phyloP scores from a whole-genome alignment of 768 basidiomycete genomes.

The Leccinum longicurvipes region DNA sequence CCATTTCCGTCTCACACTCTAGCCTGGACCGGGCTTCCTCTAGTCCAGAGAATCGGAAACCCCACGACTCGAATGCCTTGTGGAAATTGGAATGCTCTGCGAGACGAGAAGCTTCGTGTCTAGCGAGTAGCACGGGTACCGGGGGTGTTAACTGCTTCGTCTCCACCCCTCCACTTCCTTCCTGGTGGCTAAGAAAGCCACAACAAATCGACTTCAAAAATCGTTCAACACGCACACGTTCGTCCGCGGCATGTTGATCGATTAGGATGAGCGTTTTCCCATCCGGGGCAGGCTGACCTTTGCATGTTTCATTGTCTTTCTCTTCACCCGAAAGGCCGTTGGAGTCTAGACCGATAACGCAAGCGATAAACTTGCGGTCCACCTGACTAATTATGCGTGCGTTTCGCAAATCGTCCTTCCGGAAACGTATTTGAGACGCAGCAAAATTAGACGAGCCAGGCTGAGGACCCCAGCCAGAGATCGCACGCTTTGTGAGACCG shows the following conservation, averaged over 20 bases:
- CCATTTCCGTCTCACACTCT: conserved; percentile 15
- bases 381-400: conserved; percentile 78
- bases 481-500: conserved; percentile 4
- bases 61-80: conserved; percentile 63
- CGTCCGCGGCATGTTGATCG: conserved; percentile 99
- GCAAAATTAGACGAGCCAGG: conserved; percentile 9
- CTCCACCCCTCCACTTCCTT: conserved; percentile 36
- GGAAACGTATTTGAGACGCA: conserved; percentile 38
- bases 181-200: conserved; percentile 51
- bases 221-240: conserved; percentile 86
- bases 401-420: conserved; percentile 49
- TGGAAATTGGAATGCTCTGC: conserved; percentile 38
- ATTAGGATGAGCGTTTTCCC: conserved; percentile 62
- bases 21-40: conserved; percentile 20
- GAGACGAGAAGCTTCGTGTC: conserved; percentile 56
- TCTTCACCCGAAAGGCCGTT: conserved; percentile 13
- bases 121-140: conserved; percentile 61
- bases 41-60: conserved; percentile 52
- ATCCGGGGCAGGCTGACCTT: conserved; percentile 15
- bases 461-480: conserved; percentile 8
- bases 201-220: conserved; percentile 74
- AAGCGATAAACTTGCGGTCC: conserved; percentile 88
- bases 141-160: conserved; percentile 49
- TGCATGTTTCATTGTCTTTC: conserved; percentile 11
- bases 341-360: conserved; percentile 42